These are phyloP conservation scores for Alternaria arbusti DNA, from an alignment of 2,329 filamentous ascomycete species.

Conservation along the genomic window DNA sequence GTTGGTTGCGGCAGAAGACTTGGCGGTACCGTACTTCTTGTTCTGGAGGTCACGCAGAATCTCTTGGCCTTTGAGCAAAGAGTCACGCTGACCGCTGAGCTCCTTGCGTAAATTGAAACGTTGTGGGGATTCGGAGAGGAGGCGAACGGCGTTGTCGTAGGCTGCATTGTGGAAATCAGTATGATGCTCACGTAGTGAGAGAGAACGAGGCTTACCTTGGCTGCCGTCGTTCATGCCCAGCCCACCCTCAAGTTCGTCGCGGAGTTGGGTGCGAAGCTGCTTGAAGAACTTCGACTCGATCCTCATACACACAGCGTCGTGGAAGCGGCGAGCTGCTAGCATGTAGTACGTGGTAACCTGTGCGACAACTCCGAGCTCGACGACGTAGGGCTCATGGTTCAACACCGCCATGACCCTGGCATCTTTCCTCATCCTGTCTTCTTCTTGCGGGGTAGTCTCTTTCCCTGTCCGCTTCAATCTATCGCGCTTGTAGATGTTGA, in stretches of 20 bases:
- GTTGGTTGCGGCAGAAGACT: not conserved
- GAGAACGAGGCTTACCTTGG: conserved; percentile 22
- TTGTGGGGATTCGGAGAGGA: conserved; percentile 19
- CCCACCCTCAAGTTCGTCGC: conserved; percentile 31
- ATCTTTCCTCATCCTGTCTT: conserved; percentile 35
- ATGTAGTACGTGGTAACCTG: conserved; percentile 73
- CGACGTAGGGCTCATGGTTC: conserved; percentile 63
- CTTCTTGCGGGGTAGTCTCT: conserved; percentile 24
- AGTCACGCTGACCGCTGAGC: conserved; percentile 11
- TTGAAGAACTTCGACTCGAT: conserved; percentile 48
- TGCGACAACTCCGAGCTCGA: conserved; percentile 67
- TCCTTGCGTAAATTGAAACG: conserved; percentile 18
- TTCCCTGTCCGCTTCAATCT: conserved; percentile 22
- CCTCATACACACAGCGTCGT: conserved; percentile 58
- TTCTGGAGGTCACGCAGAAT: conserved; percentile 19
- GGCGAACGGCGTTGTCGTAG: conserved; percentile 12
- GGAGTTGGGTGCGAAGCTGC: conserved; percentile 24
- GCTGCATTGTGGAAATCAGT: conserved; percentile 6
- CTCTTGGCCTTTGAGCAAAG: conserved; percentile 18
- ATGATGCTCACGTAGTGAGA: not conserved
- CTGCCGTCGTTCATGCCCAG: conserved; percentile 28
- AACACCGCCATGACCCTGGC: conserved; percentile 45
- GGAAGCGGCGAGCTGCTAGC: conserved; percentile 68
- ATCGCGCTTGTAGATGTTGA: conserved; percentile 35
- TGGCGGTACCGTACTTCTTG: conserved; percentile 22